Evolutionary conservation across 164 flowering plant species (phyloP), one percentile per base, ranked within the genome.

Genomic region (Aristolochia contorta): DNA sequence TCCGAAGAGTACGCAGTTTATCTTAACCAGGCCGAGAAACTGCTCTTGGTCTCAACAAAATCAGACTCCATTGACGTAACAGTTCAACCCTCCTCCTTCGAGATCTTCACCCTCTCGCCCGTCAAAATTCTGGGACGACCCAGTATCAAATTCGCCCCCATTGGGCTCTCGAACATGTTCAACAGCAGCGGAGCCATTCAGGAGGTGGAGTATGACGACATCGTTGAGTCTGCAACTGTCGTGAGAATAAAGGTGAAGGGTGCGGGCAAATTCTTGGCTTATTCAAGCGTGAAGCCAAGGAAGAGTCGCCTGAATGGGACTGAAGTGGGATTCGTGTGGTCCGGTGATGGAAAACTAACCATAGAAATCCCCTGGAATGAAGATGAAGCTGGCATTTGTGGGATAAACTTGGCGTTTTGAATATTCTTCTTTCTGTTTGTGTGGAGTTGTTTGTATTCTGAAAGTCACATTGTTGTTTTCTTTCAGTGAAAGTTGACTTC

Each of bases 1-100:
- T 83, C 84, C 5, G 79, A 77, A 18, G 83, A 82, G 55, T 88
- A 69, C 27, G 77, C 74, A 1, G 81, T 88, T 27, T 83, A 86
- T 48, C 80, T 83, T 14, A 71, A 62, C 73, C 84, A 86, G 65
- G 78, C 81, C 0, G 80, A 78, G 27, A 53, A 77, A 41, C 74
- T 86, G 1, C 54, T 64, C 54, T 16, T 77, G 7, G 14, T 62
- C 41, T 72, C 72, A 12, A 71, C 66, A 6, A 65, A 73, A 49
- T 76, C 88, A 1, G 71, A 76, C 0, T 58, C 80, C 12, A 74
- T 79, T 5, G 25, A 66, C 33, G 52, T 79, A 37, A 76, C 82
- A 27, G 58, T 86, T 59, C 72, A 77, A 57, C 90, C 93, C 49
- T 83, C 91, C 12, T 25, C 84, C 0, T 88, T 91, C 51, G 96